phyloP scores from a whole-genome alignment of 495 filamentous ascomycete species.

The Penicillium arizonense region DNA sequence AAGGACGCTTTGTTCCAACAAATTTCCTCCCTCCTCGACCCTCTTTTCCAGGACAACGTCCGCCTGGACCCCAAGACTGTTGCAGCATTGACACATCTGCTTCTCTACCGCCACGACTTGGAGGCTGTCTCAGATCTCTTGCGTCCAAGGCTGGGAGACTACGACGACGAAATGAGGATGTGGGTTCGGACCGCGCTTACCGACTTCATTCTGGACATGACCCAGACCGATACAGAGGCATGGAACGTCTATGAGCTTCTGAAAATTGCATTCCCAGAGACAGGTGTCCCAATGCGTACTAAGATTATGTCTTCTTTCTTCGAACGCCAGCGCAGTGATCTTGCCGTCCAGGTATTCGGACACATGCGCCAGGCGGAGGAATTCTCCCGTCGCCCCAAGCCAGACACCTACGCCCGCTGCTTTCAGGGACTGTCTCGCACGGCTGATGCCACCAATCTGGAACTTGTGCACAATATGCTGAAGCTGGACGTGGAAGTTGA shows the following conservation, averaged over 20 bases:
- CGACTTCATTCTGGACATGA: slow-evolving; percentile 59
- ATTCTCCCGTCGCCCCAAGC: slow-evolving; percentile 55
- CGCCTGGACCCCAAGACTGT: slow-evolving; percentile 70
- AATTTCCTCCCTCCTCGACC: slow-evolving; percentile 70
- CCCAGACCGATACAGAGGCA: slow-evolving; percentile 51
- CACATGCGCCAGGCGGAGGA: slow-evolving; percentile 76
- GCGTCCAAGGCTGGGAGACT: slow-evolving; percentile 59
- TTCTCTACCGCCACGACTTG: slow-evolving; percentile 70
- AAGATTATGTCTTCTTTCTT: slow-evolving; percentile 84
- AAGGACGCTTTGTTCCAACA: slow-evolving; percentile 57
- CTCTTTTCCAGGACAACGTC: slow-evolving; percentile 68
- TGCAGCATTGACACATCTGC: slow-evolving; percentile 62
- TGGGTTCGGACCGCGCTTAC: slow-evolving; percentile 62
- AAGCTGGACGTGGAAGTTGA: slow-evolving; percentile 83
- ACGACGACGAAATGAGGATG: slow-evolving; percentile 61
- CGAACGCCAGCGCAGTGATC: slow-evolving; percentile 67
- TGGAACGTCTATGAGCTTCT: slow-evolving; percentile 86
- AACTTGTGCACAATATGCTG: slow-evolving; percentile 82
- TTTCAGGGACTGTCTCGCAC: slow-evolving; percentile 71
- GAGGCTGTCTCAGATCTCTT: slow-evolving; percentile 77
- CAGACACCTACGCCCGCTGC: slow-evolving; percentile 72
- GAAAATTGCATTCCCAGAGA: slow-evolving; percentile 76
- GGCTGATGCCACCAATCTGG: slow-evolving; percentile 62
- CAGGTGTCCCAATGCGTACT: slow-evolving; percentile 56
- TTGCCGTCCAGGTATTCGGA: slow-evolving; percentile 81